Evolutionary conservation across 345 rosid genomes (phyloP).

Genomic region (Erodium maritimum): DNA sequence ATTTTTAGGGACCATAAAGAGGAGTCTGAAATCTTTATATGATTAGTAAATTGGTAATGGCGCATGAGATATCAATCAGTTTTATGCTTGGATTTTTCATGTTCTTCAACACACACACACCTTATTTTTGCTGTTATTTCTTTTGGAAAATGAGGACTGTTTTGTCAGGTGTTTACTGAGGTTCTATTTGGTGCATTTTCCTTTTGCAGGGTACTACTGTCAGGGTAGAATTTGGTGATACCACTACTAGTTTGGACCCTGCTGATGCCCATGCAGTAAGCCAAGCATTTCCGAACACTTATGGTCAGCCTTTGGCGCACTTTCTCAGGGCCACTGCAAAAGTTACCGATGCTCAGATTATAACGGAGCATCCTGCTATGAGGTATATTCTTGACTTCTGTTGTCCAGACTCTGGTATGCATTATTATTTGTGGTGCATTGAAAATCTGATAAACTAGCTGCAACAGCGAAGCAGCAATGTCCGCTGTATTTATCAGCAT

Average conservation of each 20-base stretch:
- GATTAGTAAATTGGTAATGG: background rate
- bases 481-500: background rate
- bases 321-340: constrained; percentile 75
- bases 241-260: constrained; percentile 53
- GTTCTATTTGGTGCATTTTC: background rate
- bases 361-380: constrained; percentile 67
- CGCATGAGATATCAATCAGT: background rate
- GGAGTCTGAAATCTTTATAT: background rate
- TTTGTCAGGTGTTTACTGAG: background rate
- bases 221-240: constrained; percentile 89
- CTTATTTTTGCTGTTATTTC: background rate
- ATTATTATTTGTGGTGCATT: background rate
- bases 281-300: constrained; percentile 70
- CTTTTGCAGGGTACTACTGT: constrained; percentile 78
- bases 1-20: no score
- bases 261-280: constrained; percentile 51
- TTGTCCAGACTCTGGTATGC: background rate
- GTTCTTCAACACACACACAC: no score
- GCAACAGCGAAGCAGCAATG: background rate
- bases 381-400: constrained; percentile 26
- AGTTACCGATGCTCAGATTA: constrained; percentile 88
- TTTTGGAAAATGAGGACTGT: background rate
- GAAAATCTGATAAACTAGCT: background rate
- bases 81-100: no score
- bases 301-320: constrained; percentile 88